These are phyloP conservation scores for Trypanosoma avium DNA, from an alignment of 208 protist genomes.

Conservation along the genomic window DNA sequence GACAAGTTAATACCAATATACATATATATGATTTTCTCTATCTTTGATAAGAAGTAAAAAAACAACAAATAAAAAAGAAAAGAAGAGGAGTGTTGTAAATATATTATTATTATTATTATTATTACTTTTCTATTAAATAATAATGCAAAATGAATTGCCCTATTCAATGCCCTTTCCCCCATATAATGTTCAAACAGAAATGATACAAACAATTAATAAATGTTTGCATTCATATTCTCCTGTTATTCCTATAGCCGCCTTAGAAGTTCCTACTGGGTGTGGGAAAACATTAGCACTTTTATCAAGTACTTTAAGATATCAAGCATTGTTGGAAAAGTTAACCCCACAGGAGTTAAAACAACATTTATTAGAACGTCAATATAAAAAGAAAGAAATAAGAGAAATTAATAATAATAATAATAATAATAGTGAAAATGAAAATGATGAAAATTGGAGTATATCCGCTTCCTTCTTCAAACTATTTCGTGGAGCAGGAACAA, in stretches of 20 bases:
- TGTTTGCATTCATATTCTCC: constrained; percentile 32
- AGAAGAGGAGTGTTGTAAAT: neutral
- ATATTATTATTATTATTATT: neutral
- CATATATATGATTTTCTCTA: no score
- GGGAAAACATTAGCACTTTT: constrained; percentile 97
- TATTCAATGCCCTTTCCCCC: constrained; percentile 40
- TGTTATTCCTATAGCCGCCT: constrained; percentile 56
- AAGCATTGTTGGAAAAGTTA: constrained; percentile 85
- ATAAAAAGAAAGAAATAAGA: constrained; percentile 50
- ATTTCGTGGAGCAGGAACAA: no score
- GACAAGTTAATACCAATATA: no score
- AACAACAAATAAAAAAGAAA: no score
- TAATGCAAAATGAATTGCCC: neutral
- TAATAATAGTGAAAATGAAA: neutral
- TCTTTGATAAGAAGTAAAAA: no score
- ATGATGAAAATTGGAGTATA: constrained; percentile 32
- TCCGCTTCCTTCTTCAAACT: constrained; percentile 54
- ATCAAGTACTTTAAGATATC: constrained; percentile 79
- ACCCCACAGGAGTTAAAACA: constrained; percentile 93
- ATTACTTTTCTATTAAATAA: neutral
- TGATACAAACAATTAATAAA: constrained; percentile 75
- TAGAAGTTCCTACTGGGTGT: constrained; percentile 96
- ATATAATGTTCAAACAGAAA: constrained; percentile 77
- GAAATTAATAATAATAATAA: neutral
- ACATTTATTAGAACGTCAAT: constrained; percentile 79